A percentile compares a stretch with the other conserved stretches of the same genome.
These are phyloP conservation scores for Sutorius australiensis DNA, from an alignment of 768 basidiomycete species.

Conservation along the genomic window DNA sequence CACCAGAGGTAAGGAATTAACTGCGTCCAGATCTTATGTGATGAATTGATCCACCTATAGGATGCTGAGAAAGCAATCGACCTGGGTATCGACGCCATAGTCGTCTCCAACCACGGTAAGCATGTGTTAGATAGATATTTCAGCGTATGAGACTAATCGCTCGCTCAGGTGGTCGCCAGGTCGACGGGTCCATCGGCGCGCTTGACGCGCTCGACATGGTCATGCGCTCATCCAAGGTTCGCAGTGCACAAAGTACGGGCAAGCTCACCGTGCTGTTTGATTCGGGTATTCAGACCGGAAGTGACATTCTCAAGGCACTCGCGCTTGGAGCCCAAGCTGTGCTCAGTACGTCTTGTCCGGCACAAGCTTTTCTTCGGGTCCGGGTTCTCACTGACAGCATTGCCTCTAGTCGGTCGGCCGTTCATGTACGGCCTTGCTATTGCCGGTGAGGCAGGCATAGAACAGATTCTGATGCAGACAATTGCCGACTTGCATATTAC, in stretches of 20 bases:
- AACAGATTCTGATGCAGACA: conserved; percentile 43
- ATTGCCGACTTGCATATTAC: conserved; percentile 43
- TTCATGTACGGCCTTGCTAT: conserved; percentile 48
- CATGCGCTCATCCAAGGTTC: conserved; percentile 56
- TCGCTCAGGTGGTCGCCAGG: conserved; percentile 61
- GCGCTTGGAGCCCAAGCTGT: conserved; percentile 56
- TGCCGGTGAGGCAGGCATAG: conserved; percentile 45
- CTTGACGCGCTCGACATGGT: conserved; percentile 68
- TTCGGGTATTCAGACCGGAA: conserved; percentile 51
- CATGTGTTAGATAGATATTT: neutral
- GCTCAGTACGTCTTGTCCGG: conserved; percentile 30
- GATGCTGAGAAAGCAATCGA: conserved; percentile 60
- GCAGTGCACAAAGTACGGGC: conserved; percentile 52
- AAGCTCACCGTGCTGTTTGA: conserved; percentile 70
- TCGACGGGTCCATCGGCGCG: conserved; percentile 76
- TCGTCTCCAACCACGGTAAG: conserved; percentile 79
- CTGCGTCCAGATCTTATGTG: neutral
- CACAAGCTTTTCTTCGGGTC: neutral
- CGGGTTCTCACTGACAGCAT: neutral
- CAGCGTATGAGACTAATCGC: neutral
- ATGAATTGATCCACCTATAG: conserved; percentile 1
- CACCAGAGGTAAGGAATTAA: conserved; percentile 3
- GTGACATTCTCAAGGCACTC: conserved; percentile 53
- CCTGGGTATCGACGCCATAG: conserved; percentile 62
- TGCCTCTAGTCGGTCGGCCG: conserved; percentile 35